Evolutionary conservation across 2,329 filamentous ascomycete species (phyloP).

Genomic region (Metarhizium humberi): DNA sequence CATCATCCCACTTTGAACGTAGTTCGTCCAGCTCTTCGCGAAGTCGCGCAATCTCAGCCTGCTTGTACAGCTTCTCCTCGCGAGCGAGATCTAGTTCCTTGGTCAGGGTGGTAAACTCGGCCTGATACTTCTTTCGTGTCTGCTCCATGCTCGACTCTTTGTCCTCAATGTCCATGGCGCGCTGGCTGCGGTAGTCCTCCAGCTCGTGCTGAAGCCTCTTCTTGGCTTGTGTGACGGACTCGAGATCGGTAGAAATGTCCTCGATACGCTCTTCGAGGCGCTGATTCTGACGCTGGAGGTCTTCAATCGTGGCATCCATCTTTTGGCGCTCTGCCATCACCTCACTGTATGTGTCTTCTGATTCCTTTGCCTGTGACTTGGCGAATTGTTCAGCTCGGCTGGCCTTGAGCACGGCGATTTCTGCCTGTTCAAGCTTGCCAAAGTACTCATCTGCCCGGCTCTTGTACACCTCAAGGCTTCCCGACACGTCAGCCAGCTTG

Average conservation of each 20-base stretch:
- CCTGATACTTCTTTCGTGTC: conserved; percentile 94
- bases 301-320: conserved; percentile 79
- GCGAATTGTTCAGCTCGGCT: conserved; percentile 89
- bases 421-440: conserved; percentile 90
- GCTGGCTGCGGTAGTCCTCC: conserved; percentile 91
- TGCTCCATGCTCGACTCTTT: conserved; percentile 95
- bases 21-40: conserved; percentile 95
- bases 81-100: conserved; percentile 90
- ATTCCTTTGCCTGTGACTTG: conserved; percentile 78
- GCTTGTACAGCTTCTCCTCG: conserved; percentile 78
- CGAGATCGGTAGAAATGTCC: conserved; percentile 82
- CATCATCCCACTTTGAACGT: conserved; percentile 94
- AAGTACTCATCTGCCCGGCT: conserved; percentile 92
- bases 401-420: conserved; percentile 90
- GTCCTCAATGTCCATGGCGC: conserved; percentile 93
- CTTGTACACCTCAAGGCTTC: conserved; percentile 84
- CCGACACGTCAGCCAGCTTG: conserved; percentile 72
- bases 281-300: conserved; percentile 82
- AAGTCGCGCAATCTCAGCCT: conserved; percentile 76
- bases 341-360: conserved; percentile 81
- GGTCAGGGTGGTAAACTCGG: conserved; percentile 79
- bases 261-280: conserved; percentile 85
- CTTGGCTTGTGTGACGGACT: conserved; percentile 78
- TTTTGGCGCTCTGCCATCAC: conserved; percentile 89
- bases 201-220: conserved; percentile 94